Conservation (phyloP, 257 asterid genomes). For the Gentiana dahurica region DNA sequence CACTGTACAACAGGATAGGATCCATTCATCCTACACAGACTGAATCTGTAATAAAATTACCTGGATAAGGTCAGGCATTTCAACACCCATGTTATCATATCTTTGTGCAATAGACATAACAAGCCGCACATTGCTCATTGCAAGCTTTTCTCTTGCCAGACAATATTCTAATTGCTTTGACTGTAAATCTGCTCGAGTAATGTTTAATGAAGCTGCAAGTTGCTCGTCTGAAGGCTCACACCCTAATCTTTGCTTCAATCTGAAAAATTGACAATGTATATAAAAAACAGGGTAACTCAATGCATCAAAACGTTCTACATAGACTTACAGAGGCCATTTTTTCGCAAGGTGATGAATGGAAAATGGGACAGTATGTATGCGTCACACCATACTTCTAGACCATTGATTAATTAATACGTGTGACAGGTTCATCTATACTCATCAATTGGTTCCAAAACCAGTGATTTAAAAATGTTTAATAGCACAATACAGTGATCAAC, state of each 20-base stretch:
- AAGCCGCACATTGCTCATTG: conserved; percentile 94
- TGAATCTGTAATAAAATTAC: conserved; percentile 23
- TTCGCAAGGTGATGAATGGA: no score
- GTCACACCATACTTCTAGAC: no score
- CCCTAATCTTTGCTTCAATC: conserved; percentile 71
- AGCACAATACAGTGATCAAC: no score
- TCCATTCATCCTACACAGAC: background rate
- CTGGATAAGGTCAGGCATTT: conserved; percentile 93
- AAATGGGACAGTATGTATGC: no score
- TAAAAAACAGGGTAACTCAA: background rate
- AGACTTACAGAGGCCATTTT: no score
- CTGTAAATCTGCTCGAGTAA: conserved; percentile 49
- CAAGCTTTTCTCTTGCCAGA: conserved; percentile 89
- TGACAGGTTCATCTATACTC: no score
- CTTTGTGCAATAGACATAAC: conserved; percentile 94
- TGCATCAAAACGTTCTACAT: no score
- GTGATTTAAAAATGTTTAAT: no score
- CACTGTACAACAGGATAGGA: no score
- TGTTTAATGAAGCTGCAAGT: conserved; percentile 68
- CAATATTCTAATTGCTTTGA: conserved; percentile 54
- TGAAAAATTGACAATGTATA: conserved; percentile 17
- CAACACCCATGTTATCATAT: conserved; percentile 91
- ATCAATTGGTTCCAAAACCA: no score
- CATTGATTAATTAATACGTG: no score
- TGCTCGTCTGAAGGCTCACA: conserved; percentile 90